A percentile compares a stretch with the other conserved stretches of the same genome.
Conservation (phyloP, 257 asterid genomes). For the Nicotiana tabacum region DNA sequence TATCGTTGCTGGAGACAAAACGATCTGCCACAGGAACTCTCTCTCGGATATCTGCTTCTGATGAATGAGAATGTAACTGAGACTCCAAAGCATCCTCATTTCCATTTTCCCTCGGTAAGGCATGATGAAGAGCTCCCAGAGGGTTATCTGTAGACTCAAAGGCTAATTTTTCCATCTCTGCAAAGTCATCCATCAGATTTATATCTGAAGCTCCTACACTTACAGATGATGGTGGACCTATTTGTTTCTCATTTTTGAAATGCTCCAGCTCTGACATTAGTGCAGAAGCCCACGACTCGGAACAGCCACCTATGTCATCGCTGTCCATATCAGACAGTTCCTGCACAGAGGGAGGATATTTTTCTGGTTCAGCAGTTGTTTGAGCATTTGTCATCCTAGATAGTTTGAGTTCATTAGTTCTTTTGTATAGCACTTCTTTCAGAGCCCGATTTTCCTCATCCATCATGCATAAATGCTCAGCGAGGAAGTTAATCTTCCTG, state of each 20-base stretch:
- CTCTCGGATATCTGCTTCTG: conserved; percentile 10
- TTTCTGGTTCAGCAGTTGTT: conserved; percentile 25
- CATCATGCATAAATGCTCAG: conserved; percentile 43
- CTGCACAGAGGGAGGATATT: conserved; percentile 16
- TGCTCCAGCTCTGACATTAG: conserved; percentile 59
- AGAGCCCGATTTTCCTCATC: conserved; percentile 64
- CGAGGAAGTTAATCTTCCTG: conserved; percentile 32
- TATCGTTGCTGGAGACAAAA: conserved; percentile 18
- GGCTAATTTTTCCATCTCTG: conserved; percentile 87
- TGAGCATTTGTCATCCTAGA: conserved; percentile 18
- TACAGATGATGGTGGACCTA: conserved; percentile 26
- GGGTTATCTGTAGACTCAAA: conserved; percentile 37
- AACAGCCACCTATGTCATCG: conserved; percentile 62
- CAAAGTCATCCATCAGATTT: conserved; percentile 84
- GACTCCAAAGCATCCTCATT: conserved; percentile 16
- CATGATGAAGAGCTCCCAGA: conserved; percentile 30
- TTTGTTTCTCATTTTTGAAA: conserved; percentile 38
- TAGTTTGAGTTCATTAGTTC: conserved; percentile 26
- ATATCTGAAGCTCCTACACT: conserved; percentile 52
- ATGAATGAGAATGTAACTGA: conserved; percentile 21
- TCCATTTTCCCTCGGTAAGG: conserved; percentile 29
- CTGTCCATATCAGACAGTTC: conserved; percentile 58
- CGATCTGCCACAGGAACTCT: conserved; percentile 14
- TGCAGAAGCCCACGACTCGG: conserved; percentile 68
- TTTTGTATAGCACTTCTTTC: conserved; percentile 35